A percentile compares a stretch with the other conserved stretches of the same genome.
phyloP scores from a whole-genome alignment of 2,329 filamentous ascomycete genomes.

The Ceratocystis destructans region DNA sequence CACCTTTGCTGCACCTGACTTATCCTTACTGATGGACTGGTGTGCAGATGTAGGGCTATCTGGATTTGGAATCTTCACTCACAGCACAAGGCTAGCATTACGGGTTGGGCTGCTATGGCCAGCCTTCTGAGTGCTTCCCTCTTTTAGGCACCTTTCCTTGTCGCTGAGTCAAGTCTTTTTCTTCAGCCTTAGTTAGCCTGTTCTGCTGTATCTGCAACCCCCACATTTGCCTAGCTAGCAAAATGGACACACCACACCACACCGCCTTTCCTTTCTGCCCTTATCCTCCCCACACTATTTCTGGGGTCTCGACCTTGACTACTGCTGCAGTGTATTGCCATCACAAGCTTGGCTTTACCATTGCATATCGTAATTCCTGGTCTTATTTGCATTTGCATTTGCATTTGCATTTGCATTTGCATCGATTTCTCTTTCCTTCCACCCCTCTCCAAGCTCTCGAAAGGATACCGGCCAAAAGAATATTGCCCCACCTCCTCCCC shows the following conservation, averaged over 20 bases:
- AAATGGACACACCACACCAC: not conserved
- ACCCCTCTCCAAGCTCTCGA: not conserved
- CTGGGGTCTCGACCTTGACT: not conserved
- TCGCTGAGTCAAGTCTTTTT: too few species aligned
- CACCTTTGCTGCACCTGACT: not conserved
- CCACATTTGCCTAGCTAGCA: not conserved
- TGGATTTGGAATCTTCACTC: not conserved
- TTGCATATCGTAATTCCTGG: not conserved
- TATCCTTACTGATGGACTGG: not conserved
- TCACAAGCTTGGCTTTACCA: too few species aligned
- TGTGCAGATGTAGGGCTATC: not conserved
- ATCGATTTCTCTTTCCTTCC: not conserved
- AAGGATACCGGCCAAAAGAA: not conserved
- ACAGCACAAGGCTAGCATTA: not conserved
- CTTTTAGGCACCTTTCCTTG: not conserved
- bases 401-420: not conserved
- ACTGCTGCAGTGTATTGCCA: too few species aligned
- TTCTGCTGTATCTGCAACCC: not conserved
- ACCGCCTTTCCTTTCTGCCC: slow-evolving; percentile 6
- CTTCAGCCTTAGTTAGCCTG: not conserved
- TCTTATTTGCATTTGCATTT: not conserved
- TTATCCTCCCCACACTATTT: not conserved
- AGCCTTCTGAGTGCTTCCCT: not conserved
- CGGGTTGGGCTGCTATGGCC: not conserved
- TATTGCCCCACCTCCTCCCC: not conserved